These are phyloP conservation scores for Asterochloris sp. DNA, from an alignment of 139 green algal genomes.

Conservation along the genomic window DNA sequence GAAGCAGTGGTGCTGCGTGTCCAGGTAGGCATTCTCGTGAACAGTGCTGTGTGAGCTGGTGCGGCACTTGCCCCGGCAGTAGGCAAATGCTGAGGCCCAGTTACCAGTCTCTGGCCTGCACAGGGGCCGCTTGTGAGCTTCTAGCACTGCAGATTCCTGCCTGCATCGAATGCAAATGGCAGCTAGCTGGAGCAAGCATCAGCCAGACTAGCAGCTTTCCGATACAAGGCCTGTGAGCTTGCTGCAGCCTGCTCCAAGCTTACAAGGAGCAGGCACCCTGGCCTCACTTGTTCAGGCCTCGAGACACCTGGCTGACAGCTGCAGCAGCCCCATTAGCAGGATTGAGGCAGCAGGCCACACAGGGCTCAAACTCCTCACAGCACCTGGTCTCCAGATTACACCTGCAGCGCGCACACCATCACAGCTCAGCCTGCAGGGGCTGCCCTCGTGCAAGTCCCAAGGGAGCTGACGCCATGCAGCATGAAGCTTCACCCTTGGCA, in stretches of 20 bases:
- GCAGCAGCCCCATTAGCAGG: constrained; percentile 40
- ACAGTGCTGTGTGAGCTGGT: constrained; percentile 65
- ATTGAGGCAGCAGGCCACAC: constrained; percentile 77
- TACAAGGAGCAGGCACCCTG: too few species aligned
- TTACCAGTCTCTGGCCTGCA: constrained; percentile 49
- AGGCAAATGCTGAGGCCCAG: constrained; percentile 63
- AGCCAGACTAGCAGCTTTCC: background rate
- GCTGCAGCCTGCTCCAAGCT: background rate
- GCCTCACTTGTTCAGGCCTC: constrained; percentile 26
- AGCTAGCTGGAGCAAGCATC: background rate
- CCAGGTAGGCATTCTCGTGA: constrained; percentile 82
- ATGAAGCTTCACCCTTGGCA: constrained; percentile 46
- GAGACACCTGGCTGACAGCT: constrained; percentile 19
- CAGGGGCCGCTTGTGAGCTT: background rate
- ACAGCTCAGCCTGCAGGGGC: background rate
- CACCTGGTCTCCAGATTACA: constrained; percentile 60
- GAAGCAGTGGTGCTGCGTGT: constrained; percentile 68
- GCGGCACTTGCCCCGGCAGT: constrained; percentile 64
- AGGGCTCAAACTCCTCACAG: constrained; percentile 72
- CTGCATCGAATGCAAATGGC: background rate
- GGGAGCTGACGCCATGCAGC: background rate
- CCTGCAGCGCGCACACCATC: constrained; percentile 32
- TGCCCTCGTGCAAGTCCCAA: background rate
- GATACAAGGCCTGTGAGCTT: background rate
- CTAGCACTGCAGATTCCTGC: background rate